Base-by-base conservation (phyloP, 768 basidiomycete genomes). In the Suillus sp. region DNA sequence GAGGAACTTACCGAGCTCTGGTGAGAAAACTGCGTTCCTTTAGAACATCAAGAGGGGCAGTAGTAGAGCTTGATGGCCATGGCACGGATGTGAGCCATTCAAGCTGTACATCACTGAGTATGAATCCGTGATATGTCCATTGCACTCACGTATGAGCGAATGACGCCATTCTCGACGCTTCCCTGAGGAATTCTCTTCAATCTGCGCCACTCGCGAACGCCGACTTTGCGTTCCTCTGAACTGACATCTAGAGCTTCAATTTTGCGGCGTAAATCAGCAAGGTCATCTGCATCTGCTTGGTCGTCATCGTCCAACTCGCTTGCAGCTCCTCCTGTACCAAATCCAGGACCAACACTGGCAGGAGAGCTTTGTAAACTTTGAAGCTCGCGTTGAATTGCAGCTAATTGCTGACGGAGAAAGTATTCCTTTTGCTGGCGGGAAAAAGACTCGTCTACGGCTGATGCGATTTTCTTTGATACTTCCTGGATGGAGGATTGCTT, bases 31-130 rank as follows among this genome's bases (percentile, higher is more conserved):
- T 78, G 30, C 78, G 78, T 66, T 86, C 83, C 63, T 78, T 78
- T 47, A 90, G 73, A 1, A 72, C 71, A 22, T 77, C 79, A 16
- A 76, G 67, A 61, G 72, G 56, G 71, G 60, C 11, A 70, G 59
- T 53, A 14, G 71, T 58, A 27, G 71, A 27, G 14, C 62, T 57
- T 64, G 83, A 84, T 0, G 89, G 83, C 95, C 96, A 98, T 0
- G 95, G 95, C 20, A 96, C 72, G 4, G 88, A 80, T 6, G 91
- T 89, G 37, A 97, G 78, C 93, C 95, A 96, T 75, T 97, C 96
- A 25, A 97, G 84, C 89, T 95, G 78, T 59, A 67, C 42, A 25
- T 27, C 2, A 34, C 22, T 37, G 2, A 16, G 50, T 38, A 38
- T 10, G 48, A 7, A 18, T 5, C 2, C 5, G 35, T 42, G 51